Percentiles rank a stretch among this genome's conserved stretches.
Conservation (phyloP, 2,329 filamentous ascomycete genomes). For the Cladophialophora immunda region DNA sequence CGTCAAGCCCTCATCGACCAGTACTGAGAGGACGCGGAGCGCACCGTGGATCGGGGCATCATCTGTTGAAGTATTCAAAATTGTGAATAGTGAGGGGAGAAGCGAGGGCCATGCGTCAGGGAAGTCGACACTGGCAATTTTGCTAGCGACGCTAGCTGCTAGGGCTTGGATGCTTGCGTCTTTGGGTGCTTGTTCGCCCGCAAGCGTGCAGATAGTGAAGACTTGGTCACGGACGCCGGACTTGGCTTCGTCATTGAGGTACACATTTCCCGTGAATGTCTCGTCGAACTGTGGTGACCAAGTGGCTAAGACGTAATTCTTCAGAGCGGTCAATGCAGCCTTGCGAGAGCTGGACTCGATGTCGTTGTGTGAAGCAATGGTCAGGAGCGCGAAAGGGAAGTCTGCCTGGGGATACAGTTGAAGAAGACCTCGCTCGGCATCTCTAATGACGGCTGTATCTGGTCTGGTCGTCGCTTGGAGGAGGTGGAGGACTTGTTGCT, state of each 20-base stretch:
- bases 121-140: slow-evolving; percentile 92
- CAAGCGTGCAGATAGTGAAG: slow-evolving; percentile 77
- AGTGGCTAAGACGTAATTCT: slow-evolving; percentile 82
- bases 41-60: slow-evolving; percentile 88
- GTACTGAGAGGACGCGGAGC: slow-evolving; percentile 83
- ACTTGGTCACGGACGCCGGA: slow-evolving; percentile 75
- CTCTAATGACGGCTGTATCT: slow-evolving; percentile 72
- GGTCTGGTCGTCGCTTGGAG: slow-evolving; percentile 81
- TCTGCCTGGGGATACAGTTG: slow-evolving; percentile 72
- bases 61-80: slow-evolving; percentile 74
- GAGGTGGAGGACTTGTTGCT: slow-evolving; percentile 89
- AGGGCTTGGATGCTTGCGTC: slow-evolving; percentile 34
- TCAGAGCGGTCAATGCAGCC: slow-evolving; percentile 79
- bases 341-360: slow-evolving; percentile 81
- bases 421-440: slow-evolving; percentile 84
- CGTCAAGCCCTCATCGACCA: slow-evolving; percentile 92
- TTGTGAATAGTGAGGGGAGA: slow-evolving; percentile 78
- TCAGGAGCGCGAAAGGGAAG: slow-evolving; percentile 80
- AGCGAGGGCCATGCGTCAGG: slow-evolving; percentile 94
- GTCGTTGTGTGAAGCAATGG: slow-evolving; percentile 79
- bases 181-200: slow-evolving; percentile 54
- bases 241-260: slow-evolving; percentile 78
- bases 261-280: slow-evolving; percentile 68
- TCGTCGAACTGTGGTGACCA: slow-evolving; percentile 83
- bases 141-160: slow-evolving; percentile 88